phyloP scores from a whole-genome alignment of 2,329 filamentous ascomycete species.

The Talaromyces atroroseus region DNA sequence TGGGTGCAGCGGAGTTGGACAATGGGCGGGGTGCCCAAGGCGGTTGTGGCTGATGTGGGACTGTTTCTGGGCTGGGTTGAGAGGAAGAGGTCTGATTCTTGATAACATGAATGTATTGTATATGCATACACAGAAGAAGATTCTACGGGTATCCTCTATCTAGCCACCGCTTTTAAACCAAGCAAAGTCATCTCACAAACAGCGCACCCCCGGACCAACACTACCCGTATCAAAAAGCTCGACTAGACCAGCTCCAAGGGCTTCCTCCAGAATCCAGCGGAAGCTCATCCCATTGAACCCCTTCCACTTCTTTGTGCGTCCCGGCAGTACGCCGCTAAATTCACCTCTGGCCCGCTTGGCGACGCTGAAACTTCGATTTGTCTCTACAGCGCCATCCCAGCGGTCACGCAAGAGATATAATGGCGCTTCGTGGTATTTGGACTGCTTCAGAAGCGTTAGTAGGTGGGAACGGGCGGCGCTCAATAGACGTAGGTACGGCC shows the following conservation, averaged over 20 bases:
- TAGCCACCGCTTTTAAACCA: no score
- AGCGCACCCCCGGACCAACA: conserved; percentile 52
- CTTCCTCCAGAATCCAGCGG: conserved; percentile 57
- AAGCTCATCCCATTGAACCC: conserved; percentile 55
- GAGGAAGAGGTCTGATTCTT: conserved; percentile 1
- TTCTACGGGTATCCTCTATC: no score
- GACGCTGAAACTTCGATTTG: conserved; percentile 37
- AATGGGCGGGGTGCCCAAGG: conserved; percentile 31
- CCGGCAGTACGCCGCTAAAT: conserved; percentile 50
- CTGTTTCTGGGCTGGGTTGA: conserved; percentile 31
- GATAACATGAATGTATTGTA: background rate
- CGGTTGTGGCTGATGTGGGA: conserved; percentile 36
- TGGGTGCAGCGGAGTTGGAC: conserved; percentile 35
- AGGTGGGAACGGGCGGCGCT: conserved; percentile 52
- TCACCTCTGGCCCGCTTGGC: conserved; percentile 54
- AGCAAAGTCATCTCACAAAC: conserved; percentile 19
- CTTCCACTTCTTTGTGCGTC: conserved; percentile 60
- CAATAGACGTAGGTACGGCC: conserved; percentile 55
- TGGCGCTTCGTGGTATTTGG: conserved; percentile 50
- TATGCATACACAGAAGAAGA: no score
- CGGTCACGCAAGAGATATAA: conserved; percentile 51
- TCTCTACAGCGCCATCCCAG: conserved; percentile 58
- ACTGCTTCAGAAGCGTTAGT: conserved; percentile 48
- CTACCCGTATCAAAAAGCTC: conserved; percentile 61
- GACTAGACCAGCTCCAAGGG: conserved; percentile 54